Evolutionary conservation across 140 eudicot genomes (phyloP).

Genomic region (Bidens hawaiensis): DNA sequence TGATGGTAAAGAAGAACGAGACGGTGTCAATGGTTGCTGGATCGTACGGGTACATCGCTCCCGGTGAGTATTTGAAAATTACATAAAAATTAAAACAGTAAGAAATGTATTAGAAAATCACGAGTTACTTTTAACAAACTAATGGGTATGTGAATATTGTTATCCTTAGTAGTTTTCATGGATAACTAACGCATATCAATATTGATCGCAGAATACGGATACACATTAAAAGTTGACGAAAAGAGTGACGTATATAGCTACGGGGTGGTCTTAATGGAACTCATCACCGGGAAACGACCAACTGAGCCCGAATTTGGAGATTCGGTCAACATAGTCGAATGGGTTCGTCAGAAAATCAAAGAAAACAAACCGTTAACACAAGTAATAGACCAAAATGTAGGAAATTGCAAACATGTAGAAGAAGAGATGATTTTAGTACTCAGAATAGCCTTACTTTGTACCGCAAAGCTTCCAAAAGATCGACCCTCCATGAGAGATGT

Average conservation of each 20-base stretch:
- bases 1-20: constrained; percentile 76
- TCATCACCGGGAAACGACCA: constrained; percentile 65
- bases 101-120: too few relatives aligned
- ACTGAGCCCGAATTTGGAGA: constrained; percentile 69
- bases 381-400: constrained; percentile 58
- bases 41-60: constrained; percentile 92
- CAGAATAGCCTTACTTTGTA: constrained; percentile 75
- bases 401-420: constrained; percentile 68
- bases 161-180: too few relatives aligned
- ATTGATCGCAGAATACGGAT: too few relatives aligned
- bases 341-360: constrained; percentile 53
- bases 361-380: constrained; percentile 53
- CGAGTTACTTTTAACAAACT: too few relatives aligned
- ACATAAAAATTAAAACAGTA: too few relatives aligned
- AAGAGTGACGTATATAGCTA: constrained; percentile 59
- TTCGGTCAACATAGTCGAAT: constrained; percentile 63
- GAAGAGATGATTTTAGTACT: constrained; percentile 94
- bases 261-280: constrained; percentile 85
- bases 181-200: too few relatives aligned
- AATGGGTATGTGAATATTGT: too few relatives aligned
- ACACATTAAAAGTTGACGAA: too few relatives aligned
- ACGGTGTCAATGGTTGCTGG: constrained; percentile 91
- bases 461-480: constrained; percentile 76
- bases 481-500: constrained; percentile 96
- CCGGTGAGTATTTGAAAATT: constrained; percentile 48